A percentile compares a stretch with the other conserved stretches of the same genome.
Evolutionary conservation across 768 basidiomycete species (phyloP).

Genomic region (Russula olivacea): DNA sequence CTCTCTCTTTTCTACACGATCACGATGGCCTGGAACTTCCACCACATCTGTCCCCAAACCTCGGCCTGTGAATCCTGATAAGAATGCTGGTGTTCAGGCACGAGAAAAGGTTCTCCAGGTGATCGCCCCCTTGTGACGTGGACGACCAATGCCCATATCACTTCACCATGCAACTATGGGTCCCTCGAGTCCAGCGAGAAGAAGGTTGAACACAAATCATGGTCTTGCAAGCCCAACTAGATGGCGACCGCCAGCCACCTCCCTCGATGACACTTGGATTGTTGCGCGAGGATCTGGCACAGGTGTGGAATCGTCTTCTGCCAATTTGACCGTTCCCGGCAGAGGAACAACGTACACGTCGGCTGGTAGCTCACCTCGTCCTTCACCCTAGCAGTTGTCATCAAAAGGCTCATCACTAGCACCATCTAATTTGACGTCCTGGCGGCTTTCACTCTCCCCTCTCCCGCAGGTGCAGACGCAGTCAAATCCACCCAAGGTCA

Average conservation of each 20-base stretch:
- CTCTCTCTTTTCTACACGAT: no score
- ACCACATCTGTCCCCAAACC: conserved; percentile 18
- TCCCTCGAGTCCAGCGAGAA: conserved; percentile 29
- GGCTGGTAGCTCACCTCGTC: conserved; percentile 18
- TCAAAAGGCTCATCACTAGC: conserved; percentile 18
- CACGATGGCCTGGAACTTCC: no score
- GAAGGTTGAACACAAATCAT: conserved; percentile 8
- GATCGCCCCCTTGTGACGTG: conserved; percentile 72
- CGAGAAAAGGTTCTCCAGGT: conserved; percentile 75
- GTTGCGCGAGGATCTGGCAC: conserved; percentile 1
- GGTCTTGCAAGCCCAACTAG: conserved; percentile 22
- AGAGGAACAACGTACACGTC: conserved; percentile 9
- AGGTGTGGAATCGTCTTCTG: not conserved
- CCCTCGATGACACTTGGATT: conserved; percentile 21
- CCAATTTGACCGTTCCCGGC: conserved; percentile 19
- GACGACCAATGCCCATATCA: conserved; percentile 42
- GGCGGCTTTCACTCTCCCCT: conserved; percentile 21
- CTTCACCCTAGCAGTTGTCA: conserved; percentile 14
- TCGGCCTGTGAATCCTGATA: conserved; percentile 29
- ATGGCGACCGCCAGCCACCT: conserved; percentile 8
- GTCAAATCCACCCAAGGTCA: conserved; percentile 32
- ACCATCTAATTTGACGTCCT: conserved; percentile 15
- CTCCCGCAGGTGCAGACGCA: not conserved
- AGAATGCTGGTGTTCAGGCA: conserved; percentile 56
- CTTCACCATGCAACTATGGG: conserved; percentile 26